Evolutionary conservation across 768 basidiomycete genomes (phyloP).

Genomic region (Boletus huronensis): DNA sequence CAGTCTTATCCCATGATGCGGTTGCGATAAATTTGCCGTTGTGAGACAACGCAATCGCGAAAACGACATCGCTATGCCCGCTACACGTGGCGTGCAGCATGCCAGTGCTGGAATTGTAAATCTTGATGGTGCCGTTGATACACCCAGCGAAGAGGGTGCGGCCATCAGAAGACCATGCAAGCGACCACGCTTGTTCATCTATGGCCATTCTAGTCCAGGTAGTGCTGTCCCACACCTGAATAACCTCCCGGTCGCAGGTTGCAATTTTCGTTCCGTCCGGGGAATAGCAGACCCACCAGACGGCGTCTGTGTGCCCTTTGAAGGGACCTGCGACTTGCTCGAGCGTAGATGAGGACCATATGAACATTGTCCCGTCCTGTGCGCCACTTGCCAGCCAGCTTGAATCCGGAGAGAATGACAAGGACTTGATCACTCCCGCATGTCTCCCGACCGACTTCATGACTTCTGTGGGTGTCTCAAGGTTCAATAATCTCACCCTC

Average conservation of each 20-base stretch:
- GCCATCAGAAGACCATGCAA: constrained; percentile 18
- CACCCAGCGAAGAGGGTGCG: constrained; percentile 18
- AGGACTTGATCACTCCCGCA: constrained; percentile 4
- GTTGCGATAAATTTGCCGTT: constrained; percentile 23
- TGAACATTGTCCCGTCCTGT: constrained; percentile 11
- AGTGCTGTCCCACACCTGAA: constrained; percentile 16
- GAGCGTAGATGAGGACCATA: constrained; percentile 16
- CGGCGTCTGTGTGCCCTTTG: constrained; percentile 6
- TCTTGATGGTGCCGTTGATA: constrained; percentile 13
- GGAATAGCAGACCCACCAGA: constrained; percentile 20
- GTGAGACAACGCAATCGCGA: constrained; percentile 19
- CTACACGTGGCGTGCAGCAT: background rate
- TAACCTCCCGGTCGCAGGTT: constrained; percentile 15
- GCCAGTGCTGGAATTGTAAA: constrained; percentile 9
- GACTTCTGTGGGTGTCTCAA: background rate
- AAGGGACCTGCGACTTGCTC: constrained; percentile 5
- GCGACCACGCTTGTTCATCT: constrained; percentile 18
- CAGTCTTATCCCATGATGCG: constrained; percentile 27
- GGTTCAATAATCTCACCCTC: constrained; percentile 9
- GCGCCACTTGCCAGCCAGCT: constrained; percentile 16
- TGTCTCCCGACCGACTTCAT: constrained; percentile 5
- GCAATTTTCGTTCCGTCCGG: constrained; percentile 16
- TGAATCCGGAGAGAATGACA: constrained; percentile 21
- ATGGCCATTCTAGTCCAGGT: constrained; percentile 1
- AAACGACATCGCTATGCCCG: constrained; percentile 20